These are phyloP conservation scores for Malassezia sp. DNA, from an alignment of 1,284 basidiomycete genomes.

Conservation along the genomic window DNA sequence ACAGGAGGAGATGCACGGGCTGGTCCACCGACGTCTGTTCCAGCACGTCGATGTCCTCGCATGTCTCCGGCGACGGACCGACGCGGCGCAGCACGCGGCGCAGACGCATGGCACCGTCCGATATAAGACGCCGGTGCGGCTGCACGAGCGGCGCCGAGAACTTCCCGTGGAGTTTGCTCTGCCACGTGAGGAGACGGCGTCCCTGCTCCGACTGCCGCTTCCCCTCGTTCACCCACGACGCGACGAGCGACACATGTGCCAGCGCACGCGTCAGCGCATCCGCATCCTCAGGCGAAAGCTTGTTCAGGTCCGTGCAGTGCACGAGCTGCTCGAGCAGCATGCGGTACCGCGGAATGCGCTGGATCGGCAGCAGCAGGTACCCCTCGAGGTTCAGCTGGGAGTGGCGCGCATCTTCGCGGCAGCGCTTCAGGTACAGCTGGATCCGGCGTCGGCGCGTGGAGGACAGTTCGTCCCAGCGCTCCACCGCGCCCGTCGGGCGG, in stretches of 20 bases:
- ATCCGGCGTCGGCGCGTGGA: slow-evolving; percentile 11
- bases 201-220: slow-evolving; percentile 48
- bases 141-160: slow-evolving; percentile 94
- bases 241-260: slow-evolving; percentile 33
- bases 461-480: neutral
- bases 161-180: slow-evolving; percentile 72
- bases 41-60: slow-evolving; percentile 59
- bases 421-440: slow-evolving; percentile 39
- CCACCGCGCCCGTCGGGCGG: neutral
- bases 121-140: slow-evolving; percentile 67
- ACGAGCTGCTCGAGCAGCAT: slow-evolving; percentile 53
- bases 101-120: slow-evolving; percentile 60
- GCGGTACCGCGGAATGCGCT: slow-evolving; percentile 89
- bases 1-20: slow-evolving; percentile 54
- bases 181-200: slow-evolving; percentile 53
- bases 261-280: slow-evolving; percentile 28
- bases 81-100: slow-evolving; percentile 78
- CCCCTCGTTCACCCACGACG: slow-evolving; percentile 42
- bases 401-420: slow-evolving; percentile 58
- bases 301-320: slow-evolving; percentile 26
- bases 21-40: slow-evolving; percentile 49
- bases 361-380: slow-evolving; percentile 85
- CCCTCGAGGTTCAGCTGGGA: slow-evolving; percentile 93
- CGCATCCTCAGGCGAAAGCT: slow-evolving; percentile 18
- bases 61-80: neutral